Evolutionary conservation across 2,329 filamentous ascomycete genomes (phyloP).

Genomic region (Chrysoporthe deuterocubensis): DNA sequence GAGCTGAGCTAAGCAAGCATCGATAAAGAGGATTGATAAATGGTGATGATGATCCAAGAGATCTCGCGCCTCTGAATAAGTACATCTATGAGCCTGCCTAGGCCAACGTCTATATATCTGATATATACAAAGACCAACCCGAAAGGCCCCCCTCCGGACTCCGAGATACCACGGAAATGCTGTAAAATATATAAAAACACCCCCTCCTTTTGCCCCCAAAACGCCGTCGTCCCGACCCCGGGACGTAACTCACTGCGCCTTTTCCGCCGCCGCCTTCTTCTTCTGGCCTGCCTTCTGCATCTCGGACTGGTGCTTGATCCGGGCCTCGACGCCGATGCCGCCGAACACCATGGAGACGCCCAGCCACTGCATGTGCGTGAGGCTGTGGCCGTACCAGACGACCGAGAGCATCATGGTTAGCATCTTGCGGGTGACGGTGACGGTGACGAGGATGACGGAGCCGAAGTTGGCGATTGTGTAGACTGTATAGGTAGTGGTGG

Average conservation of each 20-base stretch:
- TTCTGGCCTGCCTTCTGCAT: conserved; percentile 70
- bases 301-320: conserved; percentile 83
- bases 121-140: no score
- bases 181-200: no score
- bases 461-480: conserved; percentile 93
- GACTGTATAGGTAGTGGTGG: conserved; percentile 51
- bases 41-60: no score
- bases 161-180: no score
- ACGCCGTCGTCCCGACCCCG: neutral
- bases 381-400: conserved; percentile 86
- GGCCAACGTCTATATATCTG: no score
- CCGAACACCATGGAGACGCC: conserved; percentile 93
- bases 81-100: no score
- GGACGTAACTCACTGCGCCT: neutral
- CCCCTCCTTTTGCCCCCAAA: neutral
- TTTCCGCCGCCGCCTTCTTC: neutral
- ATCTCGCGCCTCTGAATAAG: no score
- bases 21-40: no score
- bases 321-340: conserved; percentile 88
- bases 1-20: no score
- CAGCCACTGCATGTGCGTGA: conserved; percentile 89
- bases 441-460: conserved; percentile 88
- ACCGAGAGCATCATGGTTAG: conserved; percentile 98
- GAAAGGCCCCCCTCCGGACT: no score
- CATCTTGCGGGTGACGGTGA: conserved; percentile 98